Evolutionary conservation across 2,329 filamentous ascomycete genomes (phyloP), one percentile per base, ranked within the genome.

Genomic region (Knufia fluminis): DNA sequence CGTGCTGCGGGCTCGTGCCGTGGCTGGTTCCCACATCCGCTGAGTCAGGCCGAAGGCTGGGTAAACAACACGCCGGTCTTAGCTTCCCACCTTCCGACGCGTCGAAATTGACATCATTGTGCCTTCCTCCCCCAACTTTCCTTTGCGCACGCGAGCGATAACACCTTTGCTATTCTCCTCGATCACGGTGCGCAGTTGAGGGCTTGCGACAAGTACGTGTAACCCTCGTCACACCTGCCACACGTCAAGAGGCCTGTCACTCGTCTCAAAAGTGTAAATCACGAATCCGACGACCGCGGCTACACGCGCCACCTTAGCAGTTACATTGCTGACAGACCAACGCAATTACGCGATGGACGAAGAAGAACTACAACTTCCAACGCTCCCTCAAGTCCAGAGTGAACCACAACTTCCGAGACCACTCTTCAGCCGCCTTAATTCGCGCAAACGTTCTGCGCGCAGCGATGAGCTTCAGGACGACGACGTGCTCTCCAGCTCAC

Each of bases 401-500:
- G 45, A 48, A 14, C 45, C 45, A 16, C 32, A 48, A 16, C 33
- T 48, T 31, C 45, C 45, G 1, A 16, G 23, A 43, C 10, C 49
- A 32, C n/a, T 31, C 1, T 19, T 54, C 50, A 4, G 41, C 50
- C 9, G 35, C 44, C 60, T 41, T 65, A 55, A 14, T 62, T 60
- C 50, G 61, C 45, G 45, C 52, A 36, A 62, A 57, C 50, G 71
- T 64, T 63, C 38, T 63, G 67, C 31, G 64, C 63, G 33, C 23
- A 39, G 33, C n/a, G 23, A 48, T n/a, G 45, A 39, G 28, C 9
- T 48, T 26, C 17, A 23, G 14, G 46, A 41, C n/a, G 46, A 42
- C 14, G 46, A 42, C 28, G 26, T 16, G 14, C 28, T 42, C 6
- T 42, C 46, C 4, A 24, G 38, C 38, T 42, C 46, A 20, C 3